Base-by-base conservation (phyloP, 768 basidiomycete species). In the Hericium alpestre region DNA sequence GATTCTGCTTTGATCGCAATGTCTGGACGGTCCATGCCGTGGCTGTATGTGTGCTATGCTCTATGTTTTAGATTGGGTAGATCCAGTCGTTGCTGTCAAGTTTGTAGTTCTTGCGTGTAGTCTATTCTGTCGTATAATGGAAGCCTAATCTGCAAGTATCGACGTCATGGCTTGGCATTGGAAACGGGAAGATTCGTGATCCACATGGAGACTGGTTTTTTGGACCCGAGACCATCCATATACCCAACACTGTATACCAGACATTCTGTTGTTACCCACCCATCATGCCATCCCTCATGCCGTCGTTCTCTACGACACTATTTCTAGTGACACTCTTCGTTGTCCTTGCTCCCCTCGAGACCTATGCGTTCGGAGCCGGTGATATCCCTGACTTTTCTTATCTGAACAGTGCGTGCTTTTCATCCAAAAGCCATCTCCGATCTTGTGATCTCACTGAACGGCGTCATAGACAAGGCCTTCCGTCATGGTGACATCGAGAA, bases 401-500 rank as follows among this genome's bases (percentile, higher is more conserved):
- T 69, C 74, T 84, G 16, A 78, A 82, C 56, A 77, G 82, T 82
- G 54, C 55, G 72, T 68, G 20, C 51, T 49, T 43, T 12, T 12
- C 52, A 22, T 54, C 40, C 57, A 22, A 46, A 10, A 10, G 22
- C 48, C 48, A 46, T 50, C 53, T 55, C 41, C 22, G 56, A 48
- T 59, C 52, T 38, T 55, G 40, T 56, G 48, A 38, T 12, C 20
- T 51, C 25, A 27, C 39, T 41, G 27, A 43, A n/a, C 38, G 27
- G 4, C 16, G 15, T 23, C 52, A 23, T 61, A 80, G 81, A 81
- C 67, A 87, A 84, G 67, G 86, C 86, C 0, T 89, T 83, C 69
- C 74, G 85, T 53, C 86, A 87, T 73, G 84, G 86, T 13, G 87
- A 89, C 64, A 87, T 87, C 51, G 86, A 87, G 71, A 79, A 80